These are phyloP conservation scores for Pinguiococcus pyrenoidosus DNA, from an alignment of 108 stramenopile genomes.

Conservation along the genomic window DNA sequence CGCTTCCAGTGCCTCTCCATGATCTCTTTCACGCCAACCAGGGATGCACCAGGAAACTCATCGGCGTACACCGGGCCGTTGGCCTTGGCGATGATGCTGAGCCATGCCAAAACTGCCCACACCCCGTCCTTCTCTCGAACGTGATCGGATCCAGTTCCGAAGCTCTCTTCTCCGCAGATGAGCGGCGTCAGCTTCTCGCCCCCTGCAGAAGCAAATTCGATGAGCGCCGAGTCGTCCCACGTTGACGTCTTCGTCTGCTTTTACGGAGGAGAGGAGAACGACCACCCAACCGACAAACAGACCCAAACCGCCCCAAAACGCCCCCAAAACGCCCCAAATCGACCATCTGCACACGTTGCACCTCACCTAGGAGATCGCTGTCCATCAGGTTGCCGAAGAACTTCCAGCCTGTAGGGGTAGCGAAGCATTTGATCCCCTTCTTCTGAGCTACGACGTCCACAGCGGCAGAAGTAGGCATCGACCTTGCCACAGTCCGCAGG, in stretches of 20 bases:
- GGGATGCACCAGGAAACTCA: slow-evolving; percentile 3
- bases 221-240: no score
- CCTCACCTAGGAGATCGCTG: slow-evolving; percentile 7
- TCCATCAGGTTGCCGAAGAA: slow-evolving; percentile 35
- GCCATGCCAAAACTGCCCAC: slow-evolving; percentile 34
- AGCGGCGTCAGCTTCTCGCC: no score
- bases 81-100: slow-evolving; percentile 10
- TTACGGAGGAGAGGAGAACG: no score
- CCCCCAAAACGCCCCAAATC: no score
- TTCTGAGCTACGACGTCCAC: slow-evolving; percentile 16
- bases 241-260: no score
- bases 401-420: slow-evolving; percentile 32
- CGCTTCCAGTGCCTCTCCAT: slow-evolving; percentile 18
- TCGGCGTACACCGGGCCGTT: no score
- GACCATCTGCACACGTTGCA: no score
- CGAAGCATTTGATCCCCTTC: slow-evolving; percentile 15
- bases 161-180: slow-evolving; percentile 31
- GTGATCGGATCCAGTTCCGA: slow-evolving; percentile 26
- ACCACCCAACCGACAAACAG: no score
- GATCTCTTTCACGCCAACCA: slow-evolving; percentile 16
- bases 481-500: slow-evolving; percentile 16
- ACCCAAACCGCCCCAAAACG: no score
- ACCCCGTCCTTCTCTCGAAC: slow-evolving; percentile 28
- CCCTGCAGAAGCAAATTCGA: no score
- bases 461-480: slow-evolving; percentile 26